Evolutionary conservation across 768 basidiomycete genomes (phyloP), one percentile per base, ranked within the genome.

Genomic region (Basidioascus undulatus): DNA sequence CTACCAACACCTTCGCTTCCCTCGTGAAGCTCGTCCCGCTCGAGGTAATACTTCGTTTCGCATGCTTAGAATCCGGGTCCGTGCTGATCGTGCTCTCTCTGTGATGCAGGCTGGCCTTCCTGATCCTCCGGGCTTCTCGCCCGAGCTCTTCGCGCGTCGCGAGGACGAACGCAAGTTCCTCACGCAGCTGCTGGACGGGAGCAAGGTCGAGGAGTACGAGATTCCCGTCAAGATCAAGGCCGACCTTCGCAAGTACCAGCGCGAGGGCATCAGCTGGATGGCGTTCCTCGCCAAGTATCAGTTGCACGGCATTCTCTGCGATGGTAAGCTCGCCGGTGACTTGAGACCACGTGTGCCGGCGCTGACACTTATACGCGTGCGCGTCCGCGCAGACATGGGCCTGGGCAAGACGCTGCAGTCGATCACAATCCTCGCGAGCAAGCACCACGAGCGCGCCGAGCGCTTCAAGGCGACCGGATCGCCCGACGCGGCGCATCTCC

Each of bases 221-320:
- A 70, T 98, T 1, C 84, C 92, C 0, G 72, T 86, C 41, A 60
- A 63, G 21, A 80, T 98, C 65, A 81, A 87, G 43, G 86, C 87
- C 25, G 83, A 94, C 49, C 64, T 98, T 36, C 76, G 92, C 44
- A 83, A 86, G 55, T 98, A 98, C 56, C 92, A 98, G 58, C 81
- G 83, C 60, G 92, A 98, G 42, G 92, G 92, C 26, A 81, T 98
- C 48, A 96, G 83, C 55, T 98, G 92, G 92, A 65, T 98, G 15
- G 92, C 92, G 1, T 98, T 98, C 64, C 65, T 98, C 28, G 81
- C 84, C 16, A 94, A 92, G 56, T 98, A 92, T 56, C 92, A 96
- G 52, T 60, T 98, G 3, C 92, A 98, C 55, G 92, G 92, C 12
- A 82, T 96, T 51, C 72, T 98, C 23, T 98, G 92, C 55, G 92